A percentile compares a stretch with the other conserved stretches of the same genome.
phyloP scores from a whole-genome alignment of 2,329 filamentous ascomycete genomes.

The Aureobasidium sp. region DNA sequence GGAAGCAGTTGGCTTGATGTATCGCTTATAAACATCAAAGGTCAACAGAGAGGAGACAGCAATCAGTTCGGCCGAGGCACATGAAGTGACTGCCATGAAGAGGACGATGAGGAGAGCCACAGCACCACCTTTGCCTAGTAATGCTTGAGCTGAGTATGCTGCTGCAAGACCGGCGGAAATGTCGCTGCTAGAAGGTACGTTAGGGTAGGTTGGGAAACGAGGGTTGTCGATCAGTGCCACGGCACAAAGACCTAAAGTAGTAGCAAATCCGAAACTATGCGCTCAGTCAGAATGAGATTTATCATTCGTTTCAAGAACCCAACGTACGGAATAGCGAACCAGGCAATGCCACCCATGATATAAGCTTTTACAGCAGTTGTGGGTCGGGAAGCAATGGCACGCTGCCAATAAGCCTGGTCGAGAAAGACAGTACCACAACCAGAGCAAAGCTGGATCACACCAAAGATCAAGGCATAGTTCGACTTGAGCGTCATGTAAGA shows the following conservation, averaged over 20 bases:
- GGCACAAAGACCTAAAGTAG: constrained; percentile 37
- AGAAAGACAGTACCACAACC: constrained; percentile 20
- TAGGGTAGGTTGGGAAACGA: constrained; percentile 33
- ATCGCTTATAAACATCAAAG: constrained; percentile 34
- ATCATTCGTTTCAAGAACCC: too few species aligned
- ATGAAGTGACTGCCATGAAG: constrained; percentile 24
- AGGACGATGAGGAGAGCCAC: constrained; percentile 17
- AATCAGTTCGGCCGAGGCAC: constrained; percentile 29
- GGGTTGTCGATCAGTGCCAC: constrained; percentile 37
- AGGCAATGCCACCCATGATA: constrained; percentile 36
- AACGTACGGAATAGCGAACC: constrained; percentile 28
- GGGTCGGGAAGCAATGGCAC: constrained; percentile 33
- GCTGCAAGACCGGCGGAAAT: constrained; percentile 20
- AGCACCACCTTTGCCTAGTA: constrained; percentile 19
- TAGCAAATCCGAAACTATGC: constrained; percentile 32
- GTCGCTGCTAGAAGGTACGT: constrained; percentile 13
- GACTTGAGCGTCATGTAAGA: constrained; percentile 33
- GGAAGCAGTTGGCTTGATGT: constrained; percentile 29
- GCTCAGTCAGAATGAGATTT: neutral
- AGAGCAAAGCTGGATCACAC: constrained; percentile 33
- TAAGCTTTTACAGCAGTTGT: constrained; percentile 30
- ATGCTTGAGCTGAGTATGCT: constrained; percentile 17
- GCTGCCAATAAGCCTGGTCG: constrained; percentile 40
- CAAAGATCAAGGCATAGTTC: constrained; percentile 33
- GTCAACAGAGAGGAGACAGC: constrained; percentile 31